A percentile compares a stretch with the other conserved stretches of the same genome.
Evolutionary conservation across 2,329 filamentous ascomycete species (phyloP).

Genomic region (Scolecobasidium constrictum): DNA sequence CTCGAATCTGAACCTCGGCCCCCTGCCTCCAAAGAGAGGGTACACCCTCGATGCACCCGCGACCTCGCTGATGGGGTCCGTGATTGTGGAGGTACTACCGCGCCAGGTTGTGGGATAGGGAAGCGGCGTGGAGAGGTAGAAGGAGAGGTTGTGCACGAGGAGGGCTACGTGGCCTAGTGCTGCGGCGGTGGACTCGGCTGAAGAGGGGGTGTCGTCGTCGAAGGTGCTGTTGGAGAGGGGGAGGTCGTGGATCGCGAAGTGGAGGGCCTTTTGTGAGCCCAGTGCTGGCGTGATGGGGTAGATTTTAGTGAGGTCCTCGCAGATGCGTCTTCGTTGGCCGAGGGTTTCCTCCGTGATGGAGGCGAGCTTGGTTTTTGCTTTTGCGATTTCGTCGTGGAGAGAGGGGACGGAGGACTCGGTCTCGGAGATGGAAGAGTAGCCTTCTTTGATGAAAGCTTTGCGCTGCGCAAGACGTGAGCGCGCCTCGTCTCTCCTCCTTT

Average conservation of each 20-base stretch:
- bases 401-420: conserved; percentile 28
- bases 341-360: conserved; percentile 55
- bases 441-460: conserved; percentile 55
- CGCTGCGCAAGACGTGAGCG: conserved; percentile 54
- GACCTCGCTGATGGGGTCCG: conserved; percentile 53
- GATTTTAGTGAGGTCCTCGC: conserved; percentile 67
- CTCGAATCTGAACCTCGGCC: conserved; percentile 81
- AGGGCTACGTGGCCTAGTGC: conserved; percentile 73
- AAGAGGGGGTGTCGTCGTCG: conserved; percentile 48
- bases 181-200: conserved; percentile 63
- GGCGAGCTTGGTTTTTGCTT: conserved; percentile 44
- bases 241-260: conserved; percentile 74
- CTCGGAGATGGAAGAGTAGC: conserved; percentile 47
- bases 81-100: conserved; percentile 64
- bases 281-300: conserved; percentile 66
- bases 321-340: conserved; percentile 80
- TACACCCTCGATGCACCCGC: conserved; percentile 40
- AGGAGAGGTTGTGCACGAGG: conserved; percentile 63
- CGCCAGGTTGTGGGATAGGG: conserved; percentile 68
- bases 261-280: conserved; percentile 50
- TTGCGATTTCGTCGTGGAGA: conserved; percentile 23
- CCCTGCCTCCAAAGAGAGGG: conserved; percentile 63
- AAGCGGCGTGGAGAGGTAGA: conserved; percentile 67
- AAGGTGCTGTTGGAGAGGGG: conserved; percentile 71
- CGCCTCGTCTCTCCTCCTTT: conserved; percentile 56